These are phyloP conservation scores for Fonsecaea pedrosoi DNA, from an alignment of 2,329 filamentous ascomycete genomes.

Conservation along the genomic window DNA sequence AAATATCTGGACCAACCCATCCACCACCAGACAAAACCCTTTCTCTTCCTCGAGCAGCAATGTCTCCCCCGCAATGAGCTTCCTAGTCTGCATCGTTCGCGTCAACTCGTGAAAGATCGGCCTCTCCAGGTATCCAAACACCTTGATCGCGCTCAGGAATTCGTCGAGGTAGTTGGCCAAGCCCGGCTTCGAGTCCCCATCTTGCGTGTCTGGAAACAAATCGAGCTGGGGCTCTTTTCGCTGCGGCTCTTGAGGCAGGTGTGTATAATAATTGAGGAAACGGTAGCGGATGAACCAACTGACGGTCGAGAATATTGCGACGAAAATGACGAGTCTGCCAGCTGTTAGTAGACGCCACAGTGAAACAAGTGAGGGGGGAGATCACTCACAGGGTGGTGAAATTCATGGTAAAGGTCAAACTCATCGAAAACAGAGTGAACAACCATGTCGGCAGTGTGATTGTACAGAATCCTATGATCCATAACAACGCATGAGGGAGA, in stretches of 20 bases:
- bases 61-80: conserved; percentile 94
- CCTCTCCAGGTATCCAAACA: conserved; percentile 95
- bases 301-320: conserved; percentile 78
- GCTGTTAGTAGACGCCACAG: conserved; percentile 1
- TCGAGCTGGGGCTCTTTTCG: conserved; percentile 95
- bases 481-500: conserved; percentile 71
- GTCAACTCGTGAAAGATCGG: conserved; percentile 98
- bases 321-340: conserved; percentile 74
- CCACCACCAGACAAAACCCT: conserved; percentile 95
- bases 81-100: conserved; percentile 95
- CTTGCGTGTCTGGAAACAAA: conserved; percentile 90
- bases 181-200: conserved; percentile 86
- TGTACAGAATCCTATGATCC: conserved; percentile 81
- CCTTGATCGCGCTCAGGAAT: conserved; percentile 97
- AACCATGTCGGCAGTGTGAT: conserved; percentile 89
- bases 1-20: conserved; percentile 95
- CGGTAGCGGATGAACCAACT: conserved; percentile 96
- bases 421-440: conserved; percentile 88
- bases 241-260: conserved; percentile 90
- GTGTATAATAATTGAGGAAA: conserved; percentile 95
- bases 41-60: conserved; percentile 96
- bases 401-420: conserved; percentile 97
- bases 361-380: background rate
- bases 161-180: conserved; percentile 97
- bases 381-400: conserved; percentile 83